phyloP scores from a whole-genome alignment of 2,329 filamentous ascomycete genomes.

The Colletotrichum simmondsii region DNA sequence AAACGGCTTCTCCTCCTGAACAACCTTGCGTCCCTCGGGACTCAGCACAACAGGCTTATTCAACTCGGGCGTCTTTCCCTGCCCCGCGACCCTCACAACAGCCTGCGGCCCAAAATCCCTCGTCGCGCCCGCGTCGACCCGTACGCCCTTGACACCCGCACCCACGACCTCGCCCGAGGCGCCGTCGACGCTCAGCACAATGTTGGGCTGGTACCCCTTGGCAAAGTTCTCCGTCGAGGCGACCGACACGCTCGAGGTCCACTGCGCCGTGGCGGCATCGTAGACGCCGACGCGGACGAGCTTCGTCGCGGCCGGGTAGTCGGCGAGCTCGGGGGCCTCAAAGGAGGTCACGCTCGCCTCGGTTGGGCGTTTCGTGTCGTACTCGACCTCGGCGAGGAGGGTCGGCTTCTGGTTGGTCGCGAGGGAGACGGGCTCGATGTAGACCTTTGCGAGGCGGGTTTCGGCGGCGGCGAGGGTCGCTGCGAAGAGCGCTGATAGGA shows the following conservation, averaged over 20 bases:
- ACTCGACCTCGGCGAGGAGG: constrained; percentile 67
- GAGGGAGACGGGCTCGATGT: constrained; percentile 61
- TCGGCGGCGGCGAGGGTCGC: constrained; percentile 51
- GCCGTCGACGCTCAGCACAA: constrained; percentile 63
- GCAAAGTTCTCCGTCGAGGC: constrained; percentile 66
- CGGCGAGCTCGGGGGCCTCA: constrained; percentile 62
- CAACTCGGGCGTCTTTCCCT: constrained; percentile 67
- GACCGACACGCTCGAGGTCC: constrained; percentile 67
- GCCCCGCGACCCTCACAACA: constrained; percentile 56
- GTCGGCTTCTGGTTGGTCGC: constrained; percentile 44
- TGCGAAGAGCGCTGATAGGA: constrained; percentile 56
- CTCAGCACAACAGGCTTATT: constrained; percentile 73
- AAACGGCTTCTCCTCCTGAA: constrained; percentile 70
- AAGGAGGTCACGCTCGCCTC: constrained; percentile 63
- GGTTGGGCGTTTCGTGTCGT: constrained; percentile 57
- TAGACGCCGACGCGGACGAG: constrained; percentile 70
- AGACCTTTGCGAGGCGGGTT: constrained; percentile 61
- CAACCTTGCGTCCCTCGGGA: constrained; percentile 68
- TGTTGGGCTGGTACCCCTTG: constrained; percentile 69
- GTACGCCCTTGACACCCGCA: constrained; percentile 64
- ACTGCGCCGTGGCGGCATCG: constrained; percentile 56
- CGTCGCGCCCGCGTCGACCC: constrained; percentile 72
- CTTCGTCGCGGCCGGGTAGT: constrained; percentile 39
- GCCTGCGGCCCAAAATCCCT: constrained; percentile 73
- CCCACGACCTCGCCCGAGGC: constrained; percentile 56